Evolutionary conservation across 257 asterid genomes (phyloP), one percentile per base, ranked within the genome.

Genomic region (Pogostemon cablin): DNA sequence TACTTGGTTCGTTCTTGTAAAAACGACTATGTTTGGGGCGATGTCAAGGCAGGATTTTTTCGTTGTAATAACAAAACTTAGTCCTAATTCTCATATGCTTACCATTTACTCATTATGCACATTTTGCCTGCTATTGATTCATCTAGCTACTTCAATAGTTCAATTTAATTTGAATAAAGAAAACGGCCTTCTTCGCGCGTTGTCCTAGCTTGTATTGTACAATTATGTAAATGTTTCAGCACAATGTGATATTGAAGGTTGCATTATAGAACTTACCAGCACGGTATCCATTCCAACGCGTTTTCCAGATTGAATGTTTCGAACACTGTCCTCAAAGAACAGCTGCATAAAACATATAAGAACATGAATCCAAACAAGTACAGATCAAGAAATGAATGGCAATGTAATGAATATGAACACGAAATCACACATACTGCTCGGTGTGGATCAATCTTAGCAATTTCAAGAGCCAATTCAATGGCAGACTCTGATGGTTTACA

Each of bases 401-500:
- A 15, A 15, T 15, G 15, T 15, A 15, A 15, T 50, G 56, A n/a
- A 12, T 6, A 53, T 44, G 52, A 25, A 12, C 12, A 43, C 43
- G n/a, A 40, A 20, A 34, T 44, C 12, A 48, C 32, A 64, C 92
- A 66, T 72, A 93, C 98, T 44, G 98, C 90, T 88, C 87, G 81
- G 56, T 75, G 79, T 12, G 97, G 91, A 73, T 90, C 79, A 57
- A 93, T 87, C 78, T 86, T 85, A 49, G 92, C 97, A 2, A 93
- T 79, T 52, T 77, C 54, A 6, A 93, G 90, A 42, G 98, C 98
- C 73, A 43, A 65, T 77, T 86, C 92, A 6, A 93, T 90, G 60
- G 98, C 95, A n/a, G 79, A 79, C 73, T 84, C 97, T 0, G 93
- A 90, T 5, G 98, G 98, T 69, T 93, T 93, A 72, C 97, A 93